These are phyloP conservation scores for Vitis riparia DNA, from an alignment of 164 flowering plant genomes.

Conservation along the genomic window DNA sequence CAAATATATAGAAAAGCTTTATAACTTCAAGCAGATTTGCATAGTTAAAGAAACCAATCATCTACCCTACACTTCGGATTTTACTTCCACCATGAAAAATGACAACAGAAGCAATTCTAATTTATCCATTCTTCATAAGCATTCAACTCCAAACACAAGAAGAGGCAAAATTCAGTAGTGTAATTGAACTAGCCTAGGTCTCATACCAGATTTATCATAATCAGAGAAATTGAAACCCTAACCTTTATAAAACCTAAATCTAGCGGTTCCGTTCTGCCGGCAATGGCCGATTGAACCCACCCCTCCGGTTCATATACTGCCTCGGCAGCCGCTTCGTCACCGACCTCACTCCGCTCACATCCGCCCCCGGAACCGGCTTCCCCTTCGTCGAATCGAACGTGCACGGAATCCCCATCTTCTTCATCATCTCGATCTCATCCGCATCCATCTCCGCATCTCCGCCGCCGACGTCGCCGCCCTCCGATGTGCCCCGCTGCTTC, in stretches of 20 bases:
- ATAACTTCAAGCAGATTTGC: too few species aligned
- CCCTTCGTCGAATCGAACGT: constrained; percentile 97
- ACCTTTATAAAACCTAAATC: constrained; percentile 21
- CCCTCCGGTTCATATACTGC: constrained; percentile 96
- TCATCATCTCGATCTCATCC: constrained; percentile 90
- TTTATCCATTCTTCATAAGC: too few species aligned
- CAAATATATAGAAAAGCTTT: too few species aligned
- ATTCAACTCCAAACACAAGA: too few species aligned
- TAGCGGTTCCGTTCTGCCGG: constrained; percentile 81
- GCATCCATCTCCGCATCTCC: constrained; percentile 37
- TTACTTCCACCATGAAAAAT: too few species aligned
- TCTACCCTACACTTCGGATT: too few species aligned
- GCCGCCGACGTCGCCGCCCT: constrained; percentile 3
- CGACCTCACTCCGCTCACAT: constrained; percentile 76
- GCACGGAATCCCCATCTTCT: constrained; percentile 78
- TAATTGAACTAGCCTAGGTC: too few species aligned
- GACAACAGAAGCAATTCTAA: too few species aligned
- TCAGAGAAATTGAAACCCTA: constrained; percentile 17
- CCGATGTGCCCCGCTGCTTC: constrained; percentile 15
- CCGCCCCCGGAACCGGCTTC: constrained; percentile 82
- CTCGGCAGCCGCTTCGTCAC: constrained; percentile 91
- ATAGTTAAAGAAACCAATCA: too few species aligned
- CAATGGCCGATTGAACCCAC: constrained; percentile 94
- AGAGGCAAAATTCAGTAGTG: too few species aligned
- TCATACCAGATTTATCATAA: neutral